phyloP scores from a whole-genome alignment of 177 flowering plant species.

The Vitis hybrid region DNA sequence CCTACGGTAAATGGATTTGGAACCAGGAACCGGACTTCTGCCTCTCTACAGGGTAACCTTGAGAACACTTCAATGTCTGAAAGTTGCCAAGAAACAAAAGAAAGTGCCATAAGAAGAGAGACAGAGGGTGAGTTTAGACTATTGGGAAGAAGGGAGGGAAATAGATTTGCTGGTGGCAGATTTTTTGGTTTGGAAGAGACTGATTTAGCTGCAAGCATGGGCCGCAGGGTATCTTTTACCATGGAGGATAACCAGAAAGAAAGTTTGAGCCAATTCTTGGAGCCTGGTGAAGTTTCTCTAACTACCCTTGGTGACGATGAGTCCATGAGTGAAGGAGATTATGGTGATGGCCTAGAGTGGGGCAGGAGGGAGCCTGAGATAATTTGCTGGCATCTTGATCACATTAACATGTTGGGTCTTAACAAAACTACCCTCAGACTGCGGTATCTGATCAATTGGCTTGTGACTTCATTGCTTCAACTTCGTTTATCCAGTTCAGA shows the following conservation, averaged over 20 bases:
- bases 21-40: conserved; percentile 14
- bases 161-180: conserved; percentile 37
- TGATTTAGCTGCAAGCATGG: conserved; percentile 34
- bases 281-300: conserved; percentile 41
- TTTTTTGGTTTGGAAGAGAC: conserved; percentile 46
- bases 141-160: conserved; percentile 61
- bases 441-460: conserved; percentile 67
- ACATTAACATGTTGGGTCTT: conserved; percentile 59
- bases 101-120: conserved; percentile 60
- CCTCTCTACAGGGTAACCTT: neutral
- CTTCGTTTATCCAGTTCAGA: conserved; percentile 35
- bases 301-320: conserved; percentile 32
- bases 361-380: conserved; percentile 68
- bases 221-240: conserved; percentile 40
- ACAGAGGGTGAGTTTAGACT: conserved; percentile 65
- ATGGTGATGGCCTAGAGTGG: conserved; percentile 46
- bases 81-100: conserved; percentile 38
- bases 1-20: conserved; percentile 12
- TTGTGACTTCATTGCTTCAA: conserved; percentile 64
- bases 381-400: conserved; percentile 60
- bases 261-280: conserved; percentile 21
- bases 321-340: conserved; percentile 40
- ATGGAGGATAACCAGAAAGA: conserved; percentile 34
- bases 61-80: conserved; percentile 23
- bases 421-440: conserved; percentile 57